These are phyloP conservation scores for Coemansia sp. DNA, from an alignment of 192 early-diverging fungal genomes.

Conservation along the genomic window DNA sequence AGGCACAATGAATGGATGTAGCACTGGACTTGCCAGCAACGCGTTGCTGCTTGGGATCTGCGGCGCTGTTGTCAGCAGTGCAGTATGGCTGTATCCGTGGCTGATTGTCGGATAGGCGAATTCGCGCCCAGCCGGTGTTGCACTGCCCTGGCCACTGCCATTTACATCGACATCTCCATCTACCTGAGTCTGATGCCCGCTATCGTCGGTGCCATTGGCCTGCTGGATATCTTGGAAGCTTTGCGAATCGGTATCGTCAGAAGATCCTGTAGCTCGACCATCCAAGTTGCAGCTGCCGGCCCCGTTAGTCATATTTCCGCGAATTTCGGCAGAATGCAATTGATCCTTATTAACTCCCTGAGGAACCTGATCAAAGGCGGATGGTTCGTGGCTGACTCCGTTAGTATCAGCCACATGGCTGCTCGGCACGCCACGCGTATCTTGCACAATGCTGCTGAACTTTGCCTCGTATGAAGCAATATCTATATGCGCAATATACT, in stretches of 20 bases:
- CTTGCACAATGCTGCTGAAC: slow-evolving; percentile 21
- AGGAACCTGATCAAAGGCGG: slow-evolving; percentile 30
- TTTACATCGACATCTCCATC: not conserved
- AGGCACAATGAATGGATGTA: slow-evolving; percentile 16
- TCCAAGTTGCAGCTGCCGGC: too few relatives aligned
- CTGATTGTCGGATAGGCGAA: not conserved
- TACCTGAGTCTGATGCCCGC: not conserved
- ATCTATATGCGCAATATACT: slow-evolving; percentile 33
- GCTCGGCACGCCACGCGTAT: slow-evolving; percentile 6
- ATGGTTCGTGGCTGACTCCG: not conserved
- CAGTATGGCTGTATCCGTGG: not conserved
- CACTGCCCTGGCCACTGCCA: not conserved
- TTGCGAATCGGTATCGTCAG: slow-evolving; percentile 2
- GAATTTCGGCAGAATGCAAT: not conserved
- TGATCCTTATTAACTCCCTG: slow-evolving; percentile 12
- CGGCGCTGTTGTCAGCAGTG: not conserved
- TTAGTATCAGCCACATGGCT: not conserved
- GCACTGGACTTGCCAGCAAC: slow-evolving; percentile 1
- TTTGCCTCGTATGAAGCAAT: slow-evolving; percentile 12
- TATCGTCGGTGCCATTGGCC: not conserved
- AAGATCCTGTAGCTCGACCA: not conserved
- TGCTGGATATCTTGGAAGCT: slow-evolving; percentile 3
- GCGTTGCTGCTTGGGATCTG: not conserved
- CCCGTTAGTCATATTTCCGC: not conserved
- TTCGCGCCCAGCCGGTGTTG: not conserved